These are phyloP conservation scores for Calonectria ilicicola DNA, from an alignment of 2,329 filamentous ascomycete species.

Conservation along the genomic window DNA sequence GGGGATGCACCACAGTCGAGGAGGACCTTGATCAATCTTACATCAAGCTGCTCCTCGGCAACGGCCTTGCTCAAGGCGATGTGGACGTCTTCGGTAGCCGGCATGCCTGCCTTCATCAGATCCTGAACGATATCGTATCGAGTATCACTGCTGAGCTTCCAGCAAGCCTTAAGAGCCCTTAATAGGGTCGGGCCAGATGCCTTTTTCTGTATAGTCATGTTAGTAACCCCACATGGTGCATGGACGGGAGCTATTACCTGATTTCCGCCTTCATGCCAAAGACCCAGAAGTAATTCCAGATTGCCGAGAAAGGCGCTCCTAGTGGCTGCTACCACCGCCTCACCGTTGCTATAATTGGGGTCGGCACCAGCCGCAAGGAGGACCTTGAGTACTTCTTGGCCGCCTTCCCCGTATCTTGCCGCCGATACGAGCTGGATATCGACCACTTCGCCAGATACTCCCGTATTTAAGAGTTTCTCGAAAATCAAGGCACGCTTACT, in stretches of 20 bases:
- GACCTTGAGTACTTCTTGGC: slow-evolving; percentile 60
- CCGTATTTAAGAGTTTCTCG: slow-evolving; percentile 61
- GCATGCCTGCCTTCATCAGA: slow-evolving; percentile 64
- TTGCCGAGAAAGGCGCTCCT: slow-evolving; percentile 63
- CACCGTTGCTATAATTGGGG: slow-evolving; percentile 66
- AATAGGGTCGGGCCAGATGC: slow-evolving; percentile 61
- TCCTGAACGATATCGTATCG: slow-evolving; percentile 61
- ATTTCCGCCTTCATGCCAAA: slow-evolving; percentile 54
- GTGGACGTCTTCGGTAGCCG: slow-evolving; percentile 62
- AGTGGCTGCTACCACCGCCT: slow-evolving; percentile 66
- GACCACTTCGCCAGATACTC: slow-evolving; percentile 63
- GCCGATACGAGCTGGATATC: slow-evolving; percentile 66
- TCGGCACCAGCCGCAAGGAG: slow-evolving; percentile 66
- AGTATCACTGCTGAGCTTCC: slow-evolving; percentile 61
- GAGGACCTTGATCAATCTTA: slow-evolving; percentile 59
- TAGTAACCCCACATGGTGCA: slow-evolving; percentile 25
- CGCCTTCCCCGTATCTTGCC: slow-evolving; percentile 62
- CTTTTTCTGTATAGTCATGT: slow-evolving; percentile 51
- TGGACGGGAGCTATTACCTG: slow-evolving; percentile 50
- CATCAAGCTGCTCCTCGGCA: slow-evolving; percentile 64
- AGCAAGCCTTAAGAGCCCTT: slow-evolving; percentile 65
- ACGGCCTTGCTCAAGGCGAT: slow-evolving; percentile 63
- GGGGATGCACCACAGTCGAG: slow-evolving; percentile 65
- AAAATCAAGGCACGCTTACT: slow-evolving; percentile 62
- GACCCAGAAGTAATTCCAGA: slow-evolving; percentile 63